Evolutionary conservation across 345 rosid species (phyloP).

Genomic region (Rhodomyrtus tomentosa): DNA sequence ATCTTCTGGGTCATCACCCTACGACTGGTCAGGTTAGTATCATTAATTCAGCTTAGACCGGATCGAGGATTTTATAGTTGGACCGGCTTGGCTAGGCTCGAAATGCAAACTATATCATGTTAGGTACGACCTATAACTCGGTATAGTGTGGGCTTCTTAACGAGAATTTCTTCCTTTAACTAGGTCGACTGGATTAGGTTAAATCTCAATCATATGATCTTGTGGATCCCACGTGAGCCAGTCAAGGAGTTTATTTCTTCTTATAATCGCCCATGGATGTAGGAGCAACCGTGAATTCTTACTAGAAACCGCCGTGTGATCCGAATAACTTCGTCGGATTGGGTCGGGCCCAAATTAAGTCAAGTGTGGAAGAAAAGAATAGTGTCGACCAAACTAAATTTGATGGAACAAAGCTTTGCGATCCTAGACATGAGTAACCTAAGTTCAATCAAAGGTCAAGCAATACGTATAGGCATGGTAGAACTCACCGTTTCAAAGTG

Average conservation of each 20-base stretch:
- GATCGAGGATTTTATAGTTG: background rate
- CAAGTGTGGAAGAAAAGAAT: background rate
- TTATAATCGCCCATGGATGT: background rate
- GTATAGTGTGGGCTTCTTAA: background rate
- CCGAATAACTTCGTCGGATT: background rate
- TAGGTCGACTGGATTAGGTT: background rate
- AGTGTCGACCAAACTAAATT: background rate
- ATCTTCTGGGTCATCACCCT: conserved; percentile 23
- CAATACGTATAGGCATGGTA: background rate
- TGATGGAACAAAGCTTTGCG: background rate
- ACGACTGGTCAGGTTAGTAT: conserved; percentile 23
- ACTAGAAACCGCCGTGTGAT: background rate
- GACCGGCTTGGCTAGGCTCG: background rate
- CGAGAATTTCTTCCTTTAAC: background rate
- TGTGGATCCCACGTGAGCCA: background rate
- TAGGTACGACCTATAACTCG: background rate
- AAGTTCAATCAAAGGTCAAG: background rate
- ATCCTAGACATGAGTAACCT: background rate
- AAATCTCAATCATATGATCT: background rate
- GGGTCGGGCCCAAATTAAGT: background rate
- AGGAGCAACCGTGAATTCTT: background rate
- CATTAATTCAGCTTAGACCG: no score
- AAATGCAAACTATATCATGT: background rate
- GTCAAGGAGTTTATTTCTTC: background rate
- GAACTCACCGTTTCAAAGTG: background rate